Evolutionary conservation across 169 alveolate species (phyloP), one percentile per base, ranked within the genome.

Genomic region (Babesia divergens): DNA sequence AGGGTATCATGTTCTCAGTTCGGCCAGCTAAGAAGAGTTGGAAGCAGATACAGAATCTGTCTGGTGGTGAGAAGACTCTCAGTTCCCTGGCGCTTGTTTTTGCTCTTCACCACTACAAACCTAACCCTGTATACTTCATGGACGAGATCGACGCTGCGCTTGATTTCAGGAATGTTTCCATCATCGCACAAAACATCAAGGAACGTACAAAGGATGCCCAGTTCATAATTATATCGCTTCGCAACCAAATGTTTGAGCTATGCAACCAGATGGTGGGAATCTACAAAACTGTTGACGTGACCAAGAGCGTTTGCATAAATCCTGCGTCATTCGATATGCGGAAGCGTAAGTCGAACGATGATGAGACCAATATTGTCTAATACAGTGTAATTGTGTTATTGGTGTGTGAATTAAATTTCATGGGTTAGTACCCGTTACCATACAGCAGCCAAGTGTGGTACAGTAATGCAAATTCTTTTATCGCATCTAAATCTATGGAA

Each of bases 61-160:
- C 98, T 16, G 99, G 99, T 35, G 99, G 99, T 35, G 99, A 98
- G 89, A 97, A 97, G 84, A 98, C 99, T 14, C 79, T 98, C 31
- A 87, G 97, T 52, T 95, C 99, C 29, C 84, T 98, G 20, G 94
- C 99, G 11, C 89, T 98, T 71, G 98, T 98, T 6, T 97, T 98
- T 82, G 99, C 99, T 44, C 83, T 97, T 29, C 99, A 98, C 91
- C 95, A 94, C 75, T 97, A 92, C 85, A 94, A 96, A 82, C 99
- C 99, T 3, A 95, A 98, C 29, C 99, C 99, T 2, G 86, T 98
- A 42, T 97, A 97, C 87, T 96, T 97, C 83, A 95, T 98, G 98
- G 99, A 98, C 71, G 99, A 98, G 84, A 97, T 98, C 11, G 99
- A 98, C 87, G 99, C 99, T 3, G 99, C 99, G 14, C 91, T 98